Evolutionary conservation across 139 green algal genomes (phyloP).

Genomic region (Chlamydomonas sp.): DNA sequence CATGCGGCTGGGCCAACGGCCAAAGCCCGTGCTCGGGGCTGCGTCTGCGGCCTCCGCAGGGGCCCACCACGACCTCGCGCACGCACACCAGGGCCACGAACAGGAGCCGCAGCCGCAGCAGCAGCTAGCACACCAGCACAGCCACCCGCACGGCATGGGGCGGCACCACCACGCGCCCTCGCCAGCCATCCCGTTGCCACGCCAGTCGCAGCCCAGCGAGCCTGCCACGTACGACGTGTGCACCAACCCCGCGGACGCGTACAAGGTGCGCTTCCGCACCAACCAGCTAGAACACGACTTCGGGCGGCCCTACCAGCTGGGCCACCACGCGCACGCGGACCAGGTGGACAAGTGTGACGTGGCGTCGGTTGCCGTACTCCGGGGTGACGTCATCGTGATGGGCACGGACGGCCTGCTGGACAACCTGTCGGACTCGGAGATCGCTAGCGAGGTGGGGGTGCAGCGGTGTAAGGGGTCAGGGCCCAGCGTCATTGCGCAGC

Average conservation of each 20-base stretch:
- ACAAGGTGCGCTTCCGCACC: slow-evolving; percentile 72
- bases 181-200: too few species aligned
- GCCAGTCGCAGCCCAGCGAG: too few species aligned
- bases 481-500: slow-evolving; percentile 54
- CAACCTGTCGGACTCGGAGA: slow-evolving; percentile 85
- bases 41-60: too few species aligned
- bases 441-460: slow-evolving; percentile 54
- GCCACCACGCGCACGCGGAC: slow-evolving; percentile 61
- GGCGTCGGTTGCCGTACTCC: slow-evolving; percentile 65
- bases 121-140: neutral
- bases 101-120: neutral
- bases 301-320: slow-evolving; percentile 91
- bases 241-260: neutral
- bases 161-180: too few species aligned
- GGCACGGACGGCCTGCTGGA: slow-evolving; percentile 93
- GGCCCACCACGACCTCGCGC: neutral
- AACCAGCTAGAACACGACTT: slow-evolving; percentile 96
- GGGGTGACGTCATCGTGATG: slow-evolving; percentile 89
- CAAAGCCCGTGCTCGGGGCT: too few species aligned
- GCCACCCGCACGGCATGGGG: too few species aligned
- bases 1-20: too few species aligned
- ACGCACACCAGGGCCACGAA: neutral
- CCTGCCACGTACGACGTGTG: too few species aligned
- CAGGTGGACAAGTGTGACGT: slow-evolving; percentile 83
- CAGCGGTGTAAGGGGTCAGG: neutral